These are phyloP conservation scores for Eustoma russellianum DNA, from an alignment of 257 asterid species.

Conservation along the genomic window DNA sequence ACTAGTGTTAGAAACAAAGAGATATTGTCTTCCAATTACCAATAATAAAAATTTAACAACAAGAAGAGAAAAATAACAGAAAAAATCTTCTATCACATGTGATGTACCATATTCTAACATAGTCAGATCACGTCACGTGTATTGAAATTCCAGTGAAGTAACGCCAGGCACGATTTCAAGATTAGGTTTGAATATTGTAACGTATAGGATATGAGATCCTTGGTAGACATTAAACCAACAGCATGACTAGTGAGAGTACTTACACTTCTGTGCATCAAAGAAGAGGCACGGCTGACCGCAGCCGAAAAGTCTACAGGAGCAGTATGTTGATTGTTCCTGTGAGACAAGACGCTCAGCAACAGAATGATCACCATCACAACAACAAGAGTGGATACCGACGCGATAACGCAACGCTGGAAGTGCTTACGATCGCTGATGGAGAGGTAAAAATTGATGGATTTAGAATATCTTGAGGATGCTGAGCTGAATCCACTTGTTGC, in stretches of 20 bases:
- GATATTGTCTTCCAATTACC: too few species aligned
- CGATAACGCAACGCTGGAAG: slow-evolving; percentile 21
- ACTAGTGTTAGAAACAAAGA: too few species aligned
- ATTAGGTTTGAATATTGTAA: too few species aligned
- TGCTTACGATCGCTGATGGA: slow-evolving; percentile 18
- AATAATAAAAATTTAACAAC: too few species aligned
- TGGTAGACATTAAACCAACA: neutral
- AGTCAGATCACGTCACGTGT: too few species aligned
- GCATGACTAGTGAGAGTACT: neutral
- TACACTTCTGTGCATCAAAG: slow-evolving; percentile 58
- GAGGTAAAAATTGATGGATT: slow-evolving; percentile 33
- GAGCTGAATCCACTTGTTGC: slow-evolving; percentile 22
- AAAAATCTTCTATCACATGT: too few species aligned
- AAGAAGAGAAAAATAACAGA: too few species aligned
- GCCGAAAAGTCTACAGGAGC: slow-evolving; percentile 21
- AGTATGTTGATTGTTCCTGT: slow-evolving; percentile 16
- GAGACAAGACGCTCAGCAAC: slow-evolving; percentile 22
- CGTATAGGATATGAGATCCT: too few species aligned
- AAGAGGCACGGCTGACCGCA: slow-evolving; percentile 39
- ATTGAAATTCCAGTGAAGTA: too few species aligned
- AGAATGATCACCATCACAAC: slow-evolving; percentile 15
- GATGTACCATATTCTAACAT: too few species aligned
- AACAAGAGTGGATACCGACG: slow-evolving; percentile 10
- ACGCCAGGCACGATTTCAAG: too few species aligned
- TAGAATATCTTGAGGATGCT: slow-evolving; percentile 38